Conservation (phyloP, 495 filamentous ascomycete species). For the Filosporella fistucella region DNA sequence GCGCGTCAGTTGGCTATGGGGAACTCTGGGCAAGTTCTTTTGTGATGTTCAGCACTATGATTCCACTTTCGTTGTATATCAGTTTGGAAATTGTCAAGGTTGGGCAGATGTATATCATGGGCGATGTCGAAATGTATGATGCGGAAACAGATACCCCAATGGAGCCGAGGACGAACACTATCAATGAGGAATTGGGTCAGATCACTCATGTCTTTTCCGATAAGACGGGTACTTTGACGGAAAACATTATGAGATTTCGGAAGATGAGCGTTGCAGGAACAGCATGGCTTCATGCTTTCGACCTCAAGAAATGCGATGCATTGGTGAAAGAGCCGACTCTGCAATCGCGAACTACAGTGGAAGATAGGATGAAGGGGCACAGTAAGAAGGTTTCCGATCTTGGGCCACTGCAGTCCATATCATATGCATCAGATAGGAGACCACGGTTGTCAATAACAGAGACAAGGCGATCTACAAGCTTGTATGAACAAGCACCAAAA, state of each 20-base stretch:
- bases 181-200: constrained; percentile 85
- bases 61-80: constrained; percentile 90
- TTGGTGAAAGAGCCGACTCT: not conserved
- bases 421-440: too few species aligned
- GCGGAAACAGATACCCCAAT: constrained; percentile 77
- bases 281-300: constrained; percentile 73
- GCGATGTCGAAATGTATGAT: constrained; percentile 91
- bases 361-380: too few species aligned
- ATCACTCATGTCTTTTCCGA: constrained; percentile 69
- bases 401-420: too few species aligned
- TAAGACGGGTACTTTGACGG: constrained; percentile 64
- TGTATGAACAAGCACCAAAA: too few species aligned
- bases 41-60: constrained; percentile 91
- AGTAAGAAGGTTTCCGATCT: too few species aligned
- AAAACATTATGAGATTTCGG: constrained; percentile 81
- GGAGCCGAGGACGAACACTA: constrained; percentile 85
- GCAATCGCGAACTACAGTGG: constrained; percentile 13
- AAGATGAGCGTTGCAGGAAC: constrained; percentile 80
- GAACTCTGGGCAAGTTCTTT: constrained; percentile 82
- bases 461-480: too few species aligned
- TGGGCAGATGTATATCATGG: constrained; percentile 74
- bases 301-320: too few species aligned
- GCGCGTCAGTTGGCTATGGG: constrained; percentile 62
- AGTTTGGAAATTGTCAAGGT: constrained; percentile 94
- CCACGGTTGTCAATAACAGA: too few species aligned